Evolutionary conservation across 179 eudicot genomes (phyloP).

Genomic region (Amaranthus tricolor): DNA sequence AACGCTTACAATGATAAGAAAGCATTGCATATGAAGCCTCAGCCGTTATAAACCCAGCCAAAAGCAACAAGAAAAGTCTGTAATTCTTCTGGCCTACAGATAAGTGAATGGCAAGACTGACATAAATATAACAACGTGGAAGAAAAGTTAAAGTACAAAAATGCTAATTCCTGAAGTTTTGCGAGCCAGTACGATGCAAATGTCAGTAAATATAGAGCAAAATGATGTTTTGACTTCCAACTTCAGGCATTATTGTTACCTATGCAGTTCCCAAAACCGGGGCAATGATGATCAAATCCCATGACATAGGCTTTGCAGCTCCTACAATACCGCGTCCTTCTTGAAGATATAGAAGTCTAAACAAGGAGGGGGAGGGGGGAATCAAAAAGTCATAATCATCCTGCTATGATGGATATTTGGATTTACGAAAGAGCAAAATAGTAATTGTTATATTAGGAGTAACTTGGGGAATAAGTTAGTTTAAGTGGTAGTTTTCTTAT

Average conservation of each 20-base stretch:
- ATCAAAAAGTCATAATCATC: constrained; percentile 1
- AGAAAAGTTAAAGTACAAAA: not conserved
- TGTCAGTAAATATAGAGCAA: constrained; percentile 4
- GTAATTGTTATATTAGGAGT: too few species aligned
- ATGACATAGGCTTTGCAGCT: constrained; percentile 60
- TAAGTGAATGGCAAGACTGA: constrained; percentile 12
- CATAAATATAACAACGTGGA: not conserved
- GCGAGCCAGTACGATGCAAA: not conserved
- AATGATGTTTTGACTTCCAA: not conserved
- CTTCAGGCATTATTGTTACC: constrained; percentile 40
- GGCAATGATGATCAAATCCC: constrained; percentile 90
- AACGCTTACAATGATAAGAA: constrained; percentile 55
- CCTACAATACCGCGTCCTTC: constrained; percentile 61
- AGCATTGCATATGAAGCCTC: constrained; percentile 52
- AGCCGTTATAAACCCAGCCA: constrained; percentile 49
- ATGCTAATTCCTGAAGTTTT: not conserved
- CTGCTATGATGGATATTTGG: too few species aligned
- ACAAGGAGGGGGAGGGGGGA: not conserved
- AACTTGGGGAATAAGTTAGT: too few species aligned
- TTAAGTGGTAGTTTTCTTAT: too few species aligned
- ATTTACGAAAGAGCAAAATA: too few species aligned
- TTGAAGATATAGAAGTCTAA: constrained; percentile 33
- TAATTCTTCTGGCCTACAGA: constrained; percentile 63
- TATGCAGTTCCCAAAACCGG: constrained; percentile 90
- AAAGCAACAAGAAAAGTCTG: constrained; percentile 51